Evolutionary conservation across 2,329 filamentous ascomycete genomes (phyloP), one percentile per base, ranked within the genome.

Genomic region (Cercospora nicotianae): DNA sequence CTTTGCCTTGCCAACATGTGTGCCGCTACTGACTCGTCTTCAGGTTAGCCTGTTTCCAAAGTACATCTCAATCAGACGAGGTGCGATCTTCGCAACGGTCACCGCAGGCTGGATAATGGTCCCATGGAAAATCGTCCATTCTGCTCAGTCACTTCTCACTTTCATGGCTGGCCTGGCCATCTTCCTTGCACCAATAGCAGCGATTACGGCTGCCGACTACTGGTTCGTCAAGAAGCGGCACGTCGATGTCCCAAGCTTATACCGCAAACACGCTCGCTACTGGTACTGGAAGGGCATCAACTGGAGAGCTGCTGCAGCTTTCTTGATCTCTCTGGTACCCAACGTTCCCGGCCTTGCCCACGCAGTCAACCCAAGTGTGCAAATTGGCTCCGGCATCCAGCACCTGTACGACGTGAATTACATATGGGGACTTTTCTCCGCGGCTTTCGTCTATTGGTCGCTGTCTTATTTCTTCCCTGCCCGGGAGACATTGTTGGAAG

Each of bases 361-460:
- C 33, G 77, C 76, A 0, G 80, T 83, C 64, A 83, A 82, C 62
- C 68, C 77, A 0, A 74, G 65, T 13, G 79, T 83, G 18, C 71
- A 78, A 2, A 78, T 81, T 0, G 83, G 83, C 0, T 78, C 79
- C 0, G 88, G 89, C 0, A 79, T 82, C 0, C 77, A 80, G 51
- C 83, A 81, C 63, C 82, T 89, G 4, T 91, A 90, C 74, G 83
- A 85, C 28, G 88, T 90, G 74, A 87, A 89, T n/a, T 91, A 88
- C 85, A 75, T 90, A 18, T 82, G 89, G 60, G 89, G 88, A 0
- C 90, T 90, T 70, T 79, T 83, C 9, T 80, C 77, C 0, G 87
- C 86, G 7, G 83, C 85, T 20, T 60, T 87, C 3, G 81, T 90
- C 0, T 90, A 90, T 77, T 79, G 85, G 9, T 72, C 69, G 0